Percentiles rank a stretch among this genome's conserved stretches.
Evolutionary conservation across 1,284 basidiomycete species (phyloP).

Genomic region (Rhodotorula sp.): DNA sequence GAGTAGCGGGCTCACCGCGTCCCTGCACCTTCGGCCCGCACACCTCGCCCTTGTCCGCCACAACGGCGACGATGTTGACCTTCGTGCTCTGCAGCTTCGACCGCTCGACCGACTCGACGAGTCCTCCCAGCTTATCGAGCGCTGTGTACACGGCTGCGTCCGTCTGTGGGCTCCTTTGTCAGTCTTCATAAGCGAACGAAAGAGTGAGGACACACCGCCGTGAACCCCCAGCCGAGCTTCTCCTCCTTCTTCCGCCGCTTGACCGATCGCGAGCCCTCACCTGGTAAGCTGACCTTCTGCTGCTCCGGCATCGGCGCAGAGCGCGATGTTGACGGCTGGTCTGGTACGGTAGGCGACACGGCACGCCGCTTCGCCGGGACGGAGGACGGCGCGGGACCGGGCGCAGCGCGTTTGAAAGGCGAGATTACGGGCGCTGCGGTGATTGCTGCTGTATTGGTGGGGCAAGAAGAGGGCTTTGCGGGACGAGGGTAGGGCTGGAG

Average conservation of each 20-base stretch:
- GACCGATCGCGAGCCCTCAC: background rate
- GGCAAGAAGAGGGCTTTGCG: background rate
- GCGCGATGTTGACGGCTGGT: background rate
- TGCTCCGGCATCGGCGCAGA: background rate
- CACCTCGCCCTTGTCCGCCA: background rate
- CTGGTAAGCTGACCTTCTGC: background rate
- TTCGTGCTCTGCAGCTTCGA: background rate
- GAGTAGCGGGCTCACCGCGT: background rate
- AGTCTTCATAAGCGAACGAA: background rate
- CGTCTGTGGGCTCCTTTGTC: background rate
- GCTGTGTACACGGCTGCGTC: background rate
- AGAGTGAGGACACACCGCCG: background rate
- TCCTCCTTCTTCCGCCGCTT: constrained; percentile 8
- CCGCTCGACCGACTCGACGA: background rate
- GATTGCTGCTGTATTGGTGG: background rate
- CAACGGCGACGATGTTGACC: background rate
- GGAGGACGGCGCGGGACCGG: too few relatives aligned
- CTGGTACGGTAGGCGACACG: background rate
- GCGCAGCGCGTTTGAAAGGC: too few relatives aligned
- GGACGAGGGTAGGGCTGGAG: background rate
- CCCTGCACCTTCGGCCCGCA: background rate
- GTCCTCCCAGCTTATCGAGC: background rate
- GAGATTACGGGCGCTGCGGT: too few relatives aligned
- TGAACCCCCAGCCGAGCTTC: constrained; percentile 6
- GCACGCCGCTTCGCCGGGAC: background rate